Percentiles rank a stretch among this genome's conserved stretches.
Evolutionary conservation across 139 green algal genomes (phyloP).

Genomic region (Picochlorum sp.): DNA sequence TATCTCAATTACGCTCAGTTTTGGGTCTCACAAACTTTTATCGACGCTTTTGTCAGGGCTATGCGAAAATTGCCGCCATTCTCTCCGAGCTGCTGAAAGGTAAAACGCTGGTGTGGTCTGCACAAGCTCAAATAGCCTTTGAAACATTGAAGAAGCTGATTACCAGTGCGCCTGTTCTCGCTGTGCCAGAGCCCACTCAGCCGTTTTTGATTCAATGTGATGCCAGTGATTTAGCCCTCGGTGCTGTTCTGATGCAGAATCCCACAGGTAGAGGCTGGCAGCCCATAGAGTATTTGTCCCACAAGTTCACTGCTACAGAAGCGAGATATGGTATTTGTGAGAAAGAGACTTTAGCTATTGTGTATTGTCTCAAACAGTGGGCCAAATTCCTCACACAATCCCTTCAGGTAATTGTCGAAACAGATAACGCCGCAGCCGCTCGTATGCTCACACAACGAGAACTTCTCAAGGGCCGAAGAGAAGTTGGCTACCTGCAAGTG

Average conservation of each 20-base stretch:
- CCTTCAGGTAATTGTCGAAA: slow-evolving; percentile 1
- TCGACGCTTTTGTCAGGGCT: slow-evolving; percentile 31
- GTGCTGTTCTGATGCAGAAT: slow-evolving; percentile 6
- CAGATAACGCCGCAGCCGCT: slow-evolving; percentile 30
- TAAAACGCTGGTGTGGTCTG: slow-evolving; percentile 14
- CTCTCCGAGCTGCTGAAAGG: slow-evolving; percentile 25
- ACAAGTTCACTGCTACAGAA: slow-evolving; percentile 28
- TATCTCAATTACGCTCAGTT: slow-evolving; percentile 32
- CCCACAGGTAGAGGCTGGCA: not conserved
- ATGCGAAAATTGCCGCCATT: slow-evolving; percentile 25
- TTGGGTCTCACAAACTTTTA: slow-evolving; percentile 47
- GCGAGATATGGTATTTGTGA: slow-evolving; percentile 34
- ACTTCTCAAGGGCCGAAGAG: not conserved
- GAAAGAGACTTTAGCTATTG: slow-evolving; percentile 36
- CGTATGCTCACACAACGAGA: slow-evolving; percentile 17
- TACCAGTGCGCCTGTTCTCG: too few species aligned
- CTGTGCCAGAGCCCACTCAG: too few species aligned
- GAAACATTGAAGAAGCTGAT: not conserved
- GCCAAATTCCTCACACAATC: slow-evolving; percentile 24
- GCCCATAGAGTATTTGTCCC: slow-evolving; percentile 26
- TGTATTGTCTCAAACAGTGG: slow-evolving; percentile 27
- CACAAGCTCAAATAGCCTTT: slow-evolving; percentile 18
- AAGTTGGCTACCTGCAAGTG: not conserved
- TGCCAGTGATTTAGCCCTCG: not conserved
- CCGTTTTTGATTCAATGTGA: not conserved